Conservation (phyloP, 2,329 filamentous ascomycete species). For the Phialophora expanda region DNA sequence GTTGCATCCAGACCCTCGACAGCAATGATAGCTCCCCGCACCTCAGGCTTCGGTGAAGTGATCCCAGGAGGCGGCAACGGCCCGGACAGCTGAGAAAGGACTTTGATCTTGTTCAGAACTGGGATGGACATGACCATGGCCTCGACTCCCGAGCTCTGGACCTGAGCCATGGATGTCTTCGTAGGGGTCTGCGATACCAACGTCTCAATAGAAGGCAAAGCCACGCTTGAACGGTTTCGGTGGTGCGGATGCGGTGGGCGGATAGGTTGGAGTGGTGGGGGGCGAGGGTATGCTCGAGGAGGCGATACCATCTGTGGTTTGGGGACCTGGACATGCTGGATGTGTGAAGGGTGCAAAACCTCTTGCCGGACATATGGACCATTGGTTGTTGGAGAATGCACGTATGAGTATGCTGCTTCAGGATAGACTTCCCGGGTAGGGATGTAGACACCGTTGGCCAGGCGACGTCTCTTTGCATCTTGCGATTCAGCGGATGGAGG, state of each 20-base stretch:
- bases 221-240: constrained; percentile 53
- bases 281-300: constrained; percentile 32
- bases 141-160: constrained; percentile 53
- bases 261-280: constrained; percentile 39
- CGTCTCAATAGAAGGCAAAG: constrained; percentile 61
- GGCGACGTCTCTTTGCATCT: constrained; percentile 68
- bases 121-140: constrained; percentile 77
- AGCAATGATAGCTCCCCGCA: constrained; percentile 79
- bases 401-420: constrained; percentile 29
- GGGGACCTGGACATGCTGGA: constrained; percentile 22
- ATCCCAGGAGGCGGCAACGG: constrained; percentile 57
- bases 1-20: constrained; percentile 75
- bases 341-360: constrained; percentile 19
- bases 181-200: constrained; percentile 38
- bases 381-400: constrained; percentile 47
- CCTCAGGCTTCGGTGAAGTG: constrained; percentile 47
- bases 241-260: constrained; percentile 48
- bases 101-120: constrained; percentile 74
- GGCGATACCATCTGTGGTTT: constrained; percentile 38
- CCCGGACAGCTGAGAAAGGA: constrained; percentile 76
- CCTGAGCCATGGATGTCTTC: constrained; percentile 33
- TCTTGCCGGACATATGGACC: constrained; percentile 39
- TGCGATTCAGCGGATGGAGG: constrained; percentile 42
- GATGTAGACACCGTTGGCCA: constrained; percentile 51
- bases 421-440: constrained; percentile 48